Percentiles rank a stretch among this genome's conserved stretches.
Conservation (phyloP, 2,329 filamentous ascomycete genomes). For the Rosellinia necatrix region DNA sequence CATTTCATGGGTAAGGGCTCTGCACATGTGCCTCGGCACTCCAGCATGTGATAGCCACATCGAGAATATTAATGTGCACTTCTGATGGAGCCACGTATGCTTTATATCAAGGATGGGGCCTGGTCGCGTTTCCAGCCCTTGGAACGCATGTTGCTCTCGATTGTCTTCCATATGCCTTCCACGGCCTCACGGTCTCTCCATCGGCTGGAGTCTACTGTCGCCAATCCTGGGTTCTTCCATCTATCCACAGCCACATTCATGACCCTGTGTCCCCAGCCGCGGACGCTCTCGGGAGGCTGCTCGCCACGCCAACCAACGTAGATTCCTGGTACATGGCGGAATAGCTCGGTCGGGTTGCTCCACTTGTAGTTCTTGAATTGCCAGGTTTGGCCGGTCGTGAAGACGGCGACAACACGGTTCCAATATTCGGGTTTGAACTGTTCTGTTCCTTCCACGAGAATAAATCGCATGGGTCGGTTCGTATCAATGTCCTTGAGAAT, state of each 20-base stretch:
- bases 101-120: slow-evolving; percentile 58
- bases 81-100: neutral
- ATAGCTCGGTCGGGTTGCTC: slow-evolving; percentile 85
- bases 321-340: slow-evolving; percentile 83
- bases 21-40: neutral
- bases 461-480: slow-evolving; percentile 81
- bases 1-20: neutral
- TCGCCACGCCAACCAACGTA: slow-evolving; percentile 93
- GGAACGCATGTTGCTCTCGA: slow-evolving; percentile 85
- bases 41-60: neutral
- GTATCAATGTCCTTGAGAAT: slow-evolving; percentile 73
- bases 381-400: slow-evolving; percentile 97
- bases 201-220: slow-evolving; percentile 55
- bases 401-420: slow-evolving; percentile 92
- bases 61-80: neutral
- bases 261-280: slow-evolving; percentile 84
- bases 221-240: slow-evolving; percentile 62
- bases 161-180: slow-evolving; percentile 86
- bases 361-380: slow-evolving; percentile 99
- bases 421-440: slow-evolving; percentile 99
- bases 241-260: slow-evolving; percentile 81
- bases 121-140: slow-evolving; percentile 82
- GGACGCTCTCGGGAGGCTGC: slow-evolving; percentile 74
- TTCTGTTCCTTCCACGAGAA: slow-evolving; percentile 89
- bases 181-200: slow-evolving; percentile 94